Base-by-base conservation (phyloP, 2,329 filamentous ascomycete genomes). In the Domatiomyces globalis region DNA sequence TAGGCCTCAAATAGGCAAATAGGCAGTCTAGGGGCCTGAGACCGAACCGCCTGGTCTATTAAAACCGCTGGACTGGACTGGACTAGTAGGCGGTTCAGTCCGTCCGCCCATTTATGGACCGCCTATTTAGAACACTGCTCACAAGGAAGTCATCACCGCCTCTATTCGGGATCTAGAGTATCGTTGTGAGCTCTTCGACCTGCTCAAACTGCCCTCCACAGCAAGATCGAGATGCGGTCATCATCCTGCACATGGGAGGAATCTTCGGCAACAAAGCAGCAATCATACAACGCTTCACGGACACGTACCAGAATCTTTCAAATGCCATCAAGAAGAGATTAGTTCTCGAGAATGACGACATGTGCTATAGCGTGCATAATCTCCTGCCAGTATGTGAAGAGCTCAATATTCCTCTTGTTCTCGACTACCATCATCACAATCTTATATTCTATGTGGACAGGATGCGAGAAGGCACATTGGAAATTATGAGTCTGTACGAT, bases 341-440 rank as follows among this genome's bases (percentile, higher is more conserved):
- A 0, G 90, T 96, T 0, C 72, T 96, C 17, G 90, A 96, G 64
- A 96, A 96, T 57, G 90, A 95, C 66, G 90, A 96, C 63, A 86
- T 96, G 1, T 80, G 81, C 39, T 96, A 87, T 84, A 83, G 79
- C n/a, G 86, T 95, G 0, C 89, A 95, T 61, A 89, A 96, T 61
- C 70, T 96, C 5, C 73, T 96, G 0, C 89, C 90, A 0, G 72
- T 94, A 0, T 96, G 90, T 63, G 85, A 96, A 66, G 88, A 95
- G 66, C 73, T 95, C n/a, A 85, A 90, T 63, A 95, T 96, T 42
- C 90, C 90, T 0, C 69, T 95, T 0, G 89, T 95, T 1, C 80
- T 96, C 9, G 90, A 96, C 66, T 96, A 80, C 60, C 90, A 96
- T 63, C 90, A 96, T 61, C 87, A 96, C 72, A 95, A 95, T 65